Base-by-base conservation (phyloP, 345 rosid genomes). In the Brassica incana region DNA sequence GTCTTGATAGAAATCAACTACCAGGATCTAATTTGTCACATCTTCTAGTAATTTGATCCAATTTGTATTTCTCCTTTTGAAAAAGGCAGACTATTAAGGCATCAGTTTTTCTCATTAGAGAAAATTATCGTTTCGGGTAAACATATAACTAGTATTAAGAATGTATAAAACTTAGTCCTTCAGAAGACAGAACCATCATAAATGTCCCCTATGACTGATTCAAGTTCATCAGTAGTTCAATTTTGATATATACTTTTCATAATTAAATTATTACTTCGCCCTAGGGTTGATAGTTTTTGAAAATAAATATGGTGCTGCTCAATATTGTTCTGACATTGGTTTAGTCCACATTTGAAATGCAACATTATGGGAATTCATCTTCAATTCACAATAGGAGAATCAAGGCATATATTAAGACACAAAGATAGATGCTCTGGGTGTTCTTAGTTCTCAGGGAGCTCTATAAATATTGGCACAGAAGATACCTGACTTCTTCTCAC, bases 401-500 rank as follows among this genome's bases (percentile, higher is more conserved):
- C 60, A 27, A 20, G 25, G 30, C 65, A 45, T 79, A 50, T 11
- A 40, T 35, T 14, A 68, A 29, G 23, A 79, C n/a, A 29, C 33
- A 38, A 10, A 63, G 45, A 61, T 61, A 35, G 11, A 67, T 73
- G 69, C 0, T 61, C 15, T 18, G 61, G 78, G 65, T 60, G 23
- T 67, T 67, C 66, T 71, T 58, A 54, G 33, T 71, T 52, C 36
- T 56, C 29, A 58, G 38, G 18, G 74, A 67, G 71, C 30, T 61
- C 45, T 8, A 74, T 15, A 14, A 11, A 68, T 18, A 35, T 68
- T 73, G 30, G 63, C 69, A 73, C 43, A 30, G 59, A 67, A 72
- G 72, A 74, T 23, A 79, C 70, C 70, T 61, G 75, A 32, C 65
- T 16, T 52, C 50, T 50, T n/a, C 56, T 74, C 35, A 36, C 59